Evolutionary conservation across 345 rosid species (phyloP).

Genomic region (Melaleuca alternifolia): DNA sequence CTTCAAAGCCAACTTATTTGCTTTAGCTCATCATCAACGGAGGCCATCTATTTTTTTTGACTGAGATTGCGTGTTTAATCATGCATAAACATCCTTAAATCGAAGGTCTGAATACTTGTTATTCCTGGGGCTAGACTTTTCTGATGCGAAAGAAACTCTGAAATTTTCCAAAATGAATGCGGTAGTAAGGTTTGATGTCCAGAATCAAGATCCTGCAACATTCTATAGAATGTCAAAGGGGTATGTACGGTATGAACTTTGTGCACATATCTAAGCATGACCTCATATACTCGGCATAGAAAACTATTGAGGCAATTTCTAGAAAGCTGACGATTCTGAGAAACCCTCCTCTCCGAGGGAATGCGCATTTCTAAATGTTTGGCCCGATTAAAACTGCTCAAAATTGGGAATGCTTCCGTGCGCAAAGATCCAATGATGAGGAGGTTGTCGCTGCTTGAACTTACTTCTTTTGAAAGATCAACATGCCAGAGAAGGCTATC

Average conservation of each 20-base stretch:
- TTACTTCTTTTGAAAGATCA: slow-evolving; percentile 67
- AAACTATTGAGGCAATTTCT: background rate
- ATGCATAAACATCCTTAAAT: background rate
- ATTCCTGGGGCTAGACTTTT: background rate
- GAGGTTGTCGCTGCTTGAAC: background rate
- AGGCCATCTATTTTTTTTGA: background rate
- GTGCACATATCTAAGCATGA: background rate
- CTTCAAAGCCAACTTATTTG: background rate
- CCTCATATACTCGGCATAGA: background rate
- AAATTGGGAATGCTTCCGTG: background rate
- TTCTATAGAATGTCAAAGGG: background rate
- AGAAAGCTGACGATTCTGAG: background rate
- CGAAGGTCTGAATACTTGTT: background rate
- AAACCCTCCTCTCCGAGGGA: background rate
- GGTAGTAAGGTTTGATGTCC: background rate
- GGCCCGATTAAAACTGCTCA: background rate
- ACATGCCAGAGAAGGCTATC: slow-evolving; percentile 56
- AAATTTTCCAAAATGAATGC: background rate
- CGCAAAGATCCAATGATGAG: background rate
- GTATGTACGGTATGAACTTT: background rate
- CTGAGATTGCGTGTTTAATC: background rate
- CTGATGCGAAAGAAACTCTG: background rate
- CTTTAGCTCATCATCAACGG: background rate
- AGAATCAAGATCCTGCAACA: background rate
- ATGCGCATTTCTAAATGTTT: background rate